These are phyloP conservation scores for Sungouiella thailandica DNA, from an alignment of 805 yeast genomes.

Conservation along the genomic window DNA sequence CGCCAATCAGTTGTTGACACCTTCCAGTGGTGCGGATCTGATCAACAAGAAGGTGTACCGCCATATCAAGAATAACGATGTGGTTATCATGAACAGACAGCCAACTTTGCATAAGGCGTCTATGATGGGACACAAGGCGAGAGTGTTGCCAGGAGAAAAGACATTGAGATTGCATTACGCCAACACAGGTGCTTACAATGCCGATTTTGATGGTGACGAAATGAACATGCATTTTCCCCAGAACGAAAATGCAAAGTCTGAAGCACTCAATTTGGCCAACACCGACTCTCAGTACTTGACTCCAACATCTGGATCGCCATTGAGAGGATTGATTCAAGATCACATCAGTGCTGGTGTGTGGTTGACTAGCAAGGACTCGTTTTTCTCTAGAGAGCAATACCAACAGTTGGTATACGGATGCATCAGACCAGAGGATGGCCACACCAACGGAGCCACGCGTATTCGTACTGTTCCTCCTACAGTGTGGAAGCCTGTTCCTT, in stretches of 20 bases:
- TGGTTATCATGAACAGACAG: constrained; percentile 97
- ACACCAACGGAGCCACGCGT: constrained; percentile 59
- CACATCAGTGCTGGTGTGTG: constrained; percentile 99
- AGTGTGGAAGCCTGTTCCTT: constrained; percentile 73
- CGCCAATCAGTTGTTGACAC: constrained; percentile 92
- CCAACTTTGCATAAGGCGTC: constrained; percentile 99
- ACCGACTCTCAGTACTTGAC: constrained; percentile 97
- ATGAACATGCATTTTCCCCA: constrained; percentile 99
- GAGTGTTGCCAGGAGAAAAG: constrained; percentile 96
- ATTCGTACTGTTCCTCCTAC: constrained; percentile 87
- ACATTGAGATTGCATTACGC: constrained; percentile 96
- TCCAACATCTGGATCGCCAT: constrained; percentile 97
- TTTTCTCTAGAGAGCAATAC: constrained; percentile 85
- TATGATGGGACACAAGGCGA: constrained; percentile 98
- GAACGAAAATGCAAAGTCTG: constrained; percentile 94
- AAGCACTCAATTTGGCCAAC: constrained; percentile 90
- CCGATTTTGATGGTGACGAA: constrained; percentile 99
- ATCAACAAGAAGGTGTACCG: constrained; percentile 90
- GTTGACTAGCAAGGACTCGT: constrained; percentile 90
- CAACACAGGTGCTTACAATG: constrained; percentile 97
- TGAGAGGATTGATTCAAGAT: constrained; percentile 98
- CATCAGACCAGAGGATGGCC: constrained; percentile 96
- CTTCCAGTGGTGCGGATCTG: constrained; percentile 57
- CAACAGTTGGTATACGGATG: constrained; percentile 93
- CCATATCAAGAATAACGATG: constrained; percentile 91